Evolutionary conservation across 1,284 basidiomycete genomes (phyloP), one percentile per base, ranked within the genome.

Genomic region (Pyrrhoderma lamaoense): DNA sequence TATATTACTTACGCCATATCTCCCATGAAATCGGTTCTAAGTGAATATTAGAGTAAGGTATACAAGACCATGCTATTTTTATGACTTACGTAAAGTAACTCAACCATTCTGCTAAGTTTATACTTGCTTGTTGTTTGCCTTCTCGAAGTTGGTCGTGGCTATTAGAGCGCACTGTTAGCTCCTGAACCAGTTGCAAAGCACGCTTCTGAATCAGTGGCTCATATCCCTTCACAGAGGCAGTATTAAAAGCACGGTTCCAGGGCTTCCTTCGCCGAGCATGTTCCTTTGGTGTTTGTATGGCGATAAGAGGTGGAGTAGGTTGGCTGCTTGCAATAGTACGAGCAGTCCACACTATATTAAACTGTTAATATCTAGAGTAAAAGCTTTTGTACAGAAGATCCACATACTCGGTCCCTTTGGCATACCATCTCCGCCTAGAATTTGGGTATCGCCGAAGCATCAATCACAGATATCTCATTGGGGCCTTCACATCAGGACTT

Each of bases 161-260:
- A 4, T 40, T 40, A 11, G 40, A 16, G 18, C 36, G 49, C 34
- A 35, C 42, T 8, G 55, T 57, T 8, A 75, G 56, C 19, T 54
- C 50, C 27, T 64, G 59, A 1, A 66, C 59, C 7, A 75, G 59
- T 51, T 72, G 67, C 8, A 38, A 54, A 9, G 64, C 63, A 14
- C 70, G 62, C 21, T 54, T 52, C 31, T 58, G 52, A 47, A 73
- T 56, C 19, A 69, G 49, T 0, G 65, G 64, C 44, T 70, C 61
- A 49, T 73, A 74, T 23, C 65, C 68, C 54, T 61, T 67, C 18
- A 75, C 55, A 7, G 70, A 61, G 16, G 62, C 57, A 7, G 63
- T 62, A 46, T 60, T 67, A 57, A 74, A 72, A 7, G 66, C 73
- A 40, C 65, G 64, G 52, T 65, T 69, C 74, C 74, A 75, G 7